Evolutionary conservation across 2,329 filamentous ascomycete genomes (phyloP), one percentile per base, ranked within the genome.

Genomic region (Alternaria sp.): DNA sequence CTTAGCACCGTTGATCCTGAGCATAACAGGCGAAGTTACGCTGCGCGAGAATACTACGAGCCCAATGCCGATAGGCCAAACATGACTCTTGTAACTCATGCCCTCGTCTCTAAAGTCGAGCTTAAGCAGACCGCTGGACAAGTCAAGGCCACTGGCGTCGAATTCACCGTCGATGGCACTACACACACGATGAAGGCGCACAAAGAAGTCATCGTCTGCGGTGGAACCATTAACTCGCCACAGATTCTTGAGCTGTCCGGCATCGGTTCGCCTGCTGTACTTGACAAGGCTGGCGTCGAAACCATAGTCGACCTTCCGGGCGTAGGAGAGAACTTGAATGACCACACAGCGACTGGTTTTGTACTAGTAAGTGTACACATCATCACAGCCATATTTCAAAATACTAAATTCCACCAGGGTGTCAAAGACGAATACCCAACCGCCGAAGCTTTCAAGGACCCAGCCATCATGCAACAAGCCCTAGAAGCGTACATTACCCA

Each of bases 21-120:
- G 34, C 67, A 68, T 3, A 62, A 72, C 14, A 57, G 58, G 41
- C 63, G 71, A 51, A 81, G 73, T 34, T 80, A 80, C 56, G 69
- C 77, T 11, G 77, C 75, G 11, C 58, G 75, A 57, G 76, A 69
- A 1, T 81, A 79, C 66, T 78, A 77, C 26, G 70, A 74, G 46
- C 72, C 75, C n/a, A 76, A 75, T 44, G 64, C 70, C 2, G 42
- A 63, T 2, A 76, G 83, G 8, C 66, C 75, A 2, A 86, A 86
- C 61, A 69, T 87, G 3, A 71, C 77, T n/a, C 70, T 86, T 1
- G 68, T 86, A 5, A 82, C 81, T 1, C 78, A 84, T 39, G 81
- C 83, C 4, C 66, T 80, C 32, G 82, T 84, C 18, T 61, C 80
- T 47, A 72, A 84, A 59, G 72, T 89, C 62, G 63, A 84, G 38